These are phyloP conservation scores for Monosporascus sp. DNA, from an alignment of 2,329 filamentous ascomycete genomes.

Conservation along the genomic window DNA sequence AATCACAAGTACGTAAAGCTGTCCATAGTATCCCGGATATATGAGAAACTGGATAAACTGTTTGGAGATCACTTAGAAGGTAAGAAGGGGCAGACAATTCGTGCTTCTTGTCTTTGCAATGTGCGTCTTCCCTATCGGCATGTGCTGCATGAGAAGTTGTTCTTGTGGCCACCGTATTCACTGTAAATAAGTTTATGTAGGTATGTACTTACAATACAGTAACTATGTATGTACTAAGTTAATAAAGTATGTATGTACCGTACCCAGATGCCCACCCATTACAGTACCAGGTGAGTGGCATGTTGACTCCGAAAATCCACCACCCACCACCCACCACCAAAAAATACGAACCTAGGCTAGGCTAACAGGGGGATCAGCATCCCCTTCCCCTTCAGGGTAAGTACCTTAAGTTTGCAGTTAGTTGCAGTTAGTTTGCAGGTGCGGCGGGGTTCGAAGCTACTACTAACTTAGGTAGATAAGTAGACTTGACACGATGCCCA, in stretches of 20 bases:
- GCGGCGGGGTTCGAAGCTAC: not conserved
- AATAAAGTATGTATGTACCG: too few species aligned
- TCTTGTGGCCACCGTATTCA: slow-evolving; percentile 20
- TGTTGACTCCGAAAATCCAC: too few species aligned
- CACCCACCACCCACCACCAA: too few species aligned
- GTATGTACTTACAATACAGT: slow-evolving; percentile 1
- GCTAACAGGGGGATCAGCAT: too few species aligned
- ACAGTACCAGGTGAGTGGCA: too few species aligned
- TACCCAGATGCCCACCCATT: too few species aligned
- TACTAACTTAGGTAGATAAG: too few species aligned
- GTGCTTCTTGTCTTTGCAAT: not conserved
- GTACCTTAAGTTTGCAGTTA: not conserved
- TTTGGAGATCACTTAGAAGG: not conserved
- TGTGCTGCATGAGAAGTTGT: not conserved
- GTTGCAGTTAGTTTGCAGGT: not conserved
- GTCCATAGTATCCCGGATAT: not conserved
- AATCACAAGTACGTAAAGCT: not conserved
- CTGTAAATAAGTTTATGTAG: slow-evolving; percentile 6
- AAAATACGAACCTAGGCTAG: too few species aligned
- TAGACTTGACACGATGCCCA: slow-evolving; percentile 22
- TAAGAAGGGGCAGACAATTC: not conserved
- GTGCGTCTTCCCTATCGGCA: not conserved
- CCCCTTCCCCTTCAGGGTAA: not conserved
- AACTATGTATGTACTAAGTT: not conserved
- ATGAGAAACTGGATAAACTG: too few species aligned